These are phyloP conservation scores for Chrysanthemum seticuspe DNA, from an alignment of 129 eudicot species.

Conservation along the genomic window DNA sequence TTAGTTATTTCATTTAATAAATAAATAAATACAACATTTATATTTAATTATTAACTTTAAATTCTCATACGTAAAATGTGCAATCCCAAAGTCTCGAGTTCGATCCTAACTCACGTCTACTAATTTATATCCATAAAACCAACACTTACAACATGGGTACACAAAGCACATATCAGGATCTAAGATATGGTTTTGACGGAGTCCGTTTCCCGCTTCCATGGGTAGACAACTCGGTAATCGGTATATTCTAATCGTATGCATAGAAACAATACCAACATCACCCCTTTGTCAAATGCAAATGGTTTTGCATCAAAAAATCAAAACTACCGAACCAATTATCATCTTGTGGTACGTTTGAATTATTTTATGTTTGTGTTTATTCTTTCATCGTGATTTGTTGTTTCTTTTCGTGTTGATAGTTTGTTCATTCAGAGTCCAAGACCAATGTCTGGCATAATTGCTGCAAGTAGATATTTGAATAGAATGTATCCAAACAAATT, in stretches of 20 bases:
- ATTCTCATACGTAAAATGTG: too few species aligned
- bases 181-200: constrained; percentile 53
- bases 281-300: constrained; percentile 7
- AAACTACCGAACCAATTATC: constrained; percentile 45
- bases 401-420: neutral
- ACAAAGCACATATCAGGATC: constrained; percentile 34
- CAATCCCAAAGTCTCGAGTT: too few species aligned
- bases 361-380: neutral
- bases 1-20: too few species aligned
- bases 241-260: constrained; percentile 43
- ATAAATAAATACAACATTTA: too few species aligned
- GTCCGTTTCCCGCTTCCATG: constrained; percentile 50
- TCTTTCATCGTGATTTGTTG: neutral
- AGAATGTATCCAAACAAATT: constrained; percentile 53
- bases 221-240: constrained; percentile 46
- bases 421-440: constrained; percentile 44
- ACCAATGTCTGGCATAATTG: constrained; percentile 43
- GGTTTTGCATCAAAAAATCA: constrained; percentile 49
- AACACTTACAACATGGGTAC: constrained; percentile 40
- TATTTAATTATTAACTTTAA: too few species aligned
- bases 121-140: too few species aligned
- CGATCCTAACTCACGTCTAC: too few species aligned
- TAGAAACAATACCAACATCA: constrained; percentile 26
- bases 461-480: constrained; percentile 48
- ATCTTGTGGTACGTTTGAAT: constrained; percentile 38